Evolutionary conservation across 345 rosid species (phyloP), one percentile per base, ranked within the genome.

Genomic region (Eucalyptus virginea): DNA sequence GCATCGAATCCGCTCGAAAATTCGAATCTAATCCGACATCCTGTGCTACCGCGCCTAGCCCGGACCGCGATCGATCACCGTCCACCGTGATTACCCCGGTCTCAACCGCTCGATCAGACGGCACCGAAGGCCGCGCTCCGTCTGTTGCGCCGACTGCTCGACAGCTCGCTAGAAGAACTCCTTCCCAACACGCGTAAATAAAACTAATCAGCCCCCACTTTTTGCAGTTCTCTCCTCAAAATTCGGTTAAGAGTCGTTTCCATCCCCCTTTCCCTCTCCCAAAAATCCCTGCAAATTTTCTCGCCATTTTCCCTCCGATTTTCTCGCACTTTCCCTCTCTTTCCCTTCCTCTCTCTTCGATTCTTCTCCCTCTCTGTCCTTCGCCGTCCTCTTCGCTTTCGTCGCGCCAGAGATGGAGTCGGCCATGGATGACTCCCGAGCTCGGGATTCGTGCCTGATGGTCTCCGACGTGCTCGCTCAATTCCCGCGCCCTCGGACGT

Each of bases 381-480:
- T 26, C 52, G 19, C 86, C 32, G 32, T 50, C 37, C 4, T 34
- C 42, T 50, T 87, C 32, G 54, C 62, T 34, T 65, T 69, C 52
- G 54, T 89, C 50, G 89, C 28, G 45, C 83, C 90, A 69, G 91
- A 95, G 92, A 96, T 95, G 96, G 93, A 92, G 92, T 90, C 93
- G 94, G 90, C 90, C 87, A 94, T 94, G 96, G 96, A 92, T 89
- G 93, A 91, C 88, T 93, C 92, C 89, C 90, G 90, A 89, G 93
- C 93, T 65, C 92, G 86, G 88, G 88, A 88, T 88, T 92, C 91
- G 86, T 92, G 92, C 92, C 88, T 92, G 90, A 89, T 94, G 86
- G 92, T 91, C 85, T 77, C 24, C 91, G 93, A 91, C n/a, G 90
- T 92, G 88, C 89, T 93, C 87, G 87, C 95, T 47, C 94, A 91